A percentile compares a stretch with the other conserved stretches of the same genome.
phyloP scores from a whole-genome alignment of 2,329 filamentous ascomycete species.

The Daldinia sp. region DNA sequence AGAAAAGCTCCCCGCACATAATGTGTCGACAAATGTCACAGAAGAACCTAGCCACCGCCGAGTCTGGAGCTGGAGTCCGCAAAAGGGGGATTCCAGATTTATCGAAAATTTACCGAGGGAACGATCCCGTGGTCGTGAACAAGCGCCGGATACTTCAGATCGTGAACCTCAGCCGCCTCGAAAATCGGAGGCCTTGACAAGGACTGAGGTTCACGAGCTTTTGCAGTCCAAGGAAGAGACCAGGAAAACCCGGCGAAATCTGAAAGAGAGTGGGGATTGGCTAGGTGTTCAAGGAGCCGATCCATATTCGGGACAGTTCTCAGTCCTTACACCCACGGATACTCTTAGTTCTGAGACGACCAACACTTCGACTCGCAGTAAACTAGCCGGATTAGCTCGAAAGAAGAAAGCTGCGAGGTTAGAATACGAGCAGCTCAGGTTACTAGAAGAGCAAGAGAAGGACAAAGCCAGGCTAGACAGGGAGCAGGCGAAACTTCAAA shows the following conservation, averaged over 20 bases:
- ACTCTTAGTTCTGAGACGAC: constrained; percentile 55
- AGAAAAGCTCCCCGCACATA: constrained; percentile 25
- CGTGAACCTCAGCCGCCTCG: constrained; percentile 11
- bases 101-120: constrained; percentile 25
- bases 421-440: constrained; percentile 49
- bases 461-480: constrained; percentile 50
- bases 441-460: constrained; percentile 53
- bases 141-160: not conserved
- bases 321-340: constrained; percentile 57
- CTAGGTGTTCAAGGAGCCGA: constrained; percentile 67
- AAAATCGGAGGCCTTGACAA: constrained; percentile 25
- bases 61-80: constrained; percentile 26
- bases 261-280: constrained; percentile 65
- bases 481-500: constrained; percentile 54
- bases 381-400: constrained; percentile 46
- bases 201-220: constrained; percentile 32
- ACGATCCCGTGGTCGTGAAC: constrained; percentile 10
- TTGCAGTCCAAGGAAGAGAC: constrained; percentile 44
- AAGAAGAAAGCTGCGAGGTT: constrained; percentile 48
- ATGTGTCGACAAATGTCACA: not conserved
- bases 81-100: constrained; percentile 28
- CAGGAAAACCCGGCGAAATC: constrained; percentile 53
- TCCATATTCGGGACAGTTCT: constrained; percentile 62
- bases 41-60: constrained; percentile 20
- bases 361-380: constrained; percentile 43